Evolutionary conservation across 1,139 yeast genomes (phyloP), one percentile per base, ranked within the genome.

Genomic region (Zygoascus hellenicus): DNA sequence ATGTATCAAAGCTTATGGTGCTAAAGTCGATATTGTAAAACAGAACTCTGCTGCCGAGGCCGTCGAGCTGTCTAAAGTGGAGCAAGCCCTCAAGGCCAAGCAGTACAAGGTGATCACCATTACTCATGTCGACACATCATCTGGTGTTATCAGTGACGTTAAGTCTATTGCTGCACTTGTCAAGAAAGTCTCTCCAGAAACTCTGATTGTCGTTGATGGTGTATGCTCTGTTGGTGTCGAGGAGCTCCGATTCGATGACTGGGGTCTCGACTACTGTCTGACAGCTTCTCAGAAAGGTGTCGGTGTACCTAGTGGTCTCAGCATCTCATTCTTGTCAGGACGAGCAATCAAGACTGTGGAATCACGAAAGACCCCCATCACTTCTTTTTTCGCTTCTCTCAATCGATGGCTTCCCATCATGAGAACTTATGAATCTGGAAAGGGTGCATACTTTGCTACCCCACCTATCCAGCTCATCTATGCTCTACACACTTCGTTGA

Each of bases 261-360:
- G 97, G 97, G 90, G 89, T 9, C 67, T 90, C 49, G 98, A 90
- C 68, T 87, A 76, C 58, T 95, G 81, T 39, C 74, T 90, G 56
- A 84, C 95, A 44, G 97, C 96, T 2, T 88, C 97, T 17, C 97
- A 90, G 68, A 92, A 90, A 74, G 97, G 96, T 34, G 74, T 90
- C 60, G 97, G 96, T 48, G 95, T 84, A 31, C 97, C 97, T 46
- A 83, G 97, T 13, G 98, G 98, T 28, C 77, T 90, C 58, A 80
- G 92, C 17, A 77, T 90, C 58, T 80, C 86, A 32, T 78, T 77
- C 66, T 81, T 88, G 31, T 83, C 95, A 42, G 78, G 73, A 47
- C 78, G 95, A 58, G 96, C 96, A 10, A 70, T 88, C 44, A 77
- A 77, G 61, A 84, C 86, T 1, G 67, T 80, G 49, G 62, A 66